Conservation (phyloP, 345 rosid genomes). For the Geranium rotundifolium region DNA sequence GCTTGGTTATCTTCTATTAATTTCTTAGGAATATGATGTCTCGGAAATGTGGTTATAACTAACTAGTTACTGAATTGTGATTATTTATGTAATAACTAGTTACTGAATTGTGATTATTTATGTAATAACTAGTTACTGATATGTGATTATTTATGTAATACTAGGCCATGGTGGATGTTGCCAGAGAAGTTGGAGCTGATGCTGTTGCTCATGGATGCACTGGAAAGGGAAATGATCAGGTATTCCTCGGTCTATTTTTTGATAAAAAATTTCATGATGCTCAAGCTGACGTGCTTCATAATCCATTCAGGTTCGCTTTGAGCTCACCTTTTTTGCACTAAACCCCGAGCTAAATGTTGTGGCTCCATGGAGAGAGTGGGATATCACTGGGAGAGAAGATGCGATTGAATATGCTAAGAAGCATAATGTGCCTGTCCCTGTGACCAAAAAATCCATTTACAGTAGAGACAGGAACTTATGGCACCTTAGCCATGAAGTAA, state of each 20-base stretch:
- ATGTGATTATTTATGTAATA: conserved; percentile 1
- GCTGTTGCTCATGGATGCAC: conserved; percentile 97
- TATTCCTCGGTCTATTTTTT: too few species aligned
- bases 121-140: not conserved
- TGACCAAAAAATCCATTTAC: conserved; percentile 89
- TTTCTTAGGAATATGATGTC: not conserved
- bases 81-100: too few species aligned
- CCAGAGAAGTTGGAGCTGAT: conserved; percentile 95
- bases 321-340: conserved; percentile 80
- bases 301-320: conserved; percentile 72
- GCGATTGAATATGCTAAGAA: conserved; percentile 92
- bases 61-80: too few species aligned
- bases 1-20: not conserved
- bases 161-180: conserved; percentile 99
- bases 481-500: conserved; percentile 96
- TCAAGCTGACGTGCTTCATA: conserved; percentile 1
- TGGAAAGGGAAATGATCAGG: conserved; percentile 99
- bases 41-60: not conserved
- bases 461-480: conserved; percentile 90
- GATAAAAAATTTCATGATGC: not conserved
- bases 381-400: conserved; percentile 86
- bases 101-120: not conserved
- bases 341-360: conserved; percentile 88
- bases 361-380: conserved; percentile 99
- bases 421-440: conserved; percentile 88